A percentile compares a stretch with the other conserved stretches of the same genome.
phyloP scores from a whole-genome alignment of 75 land plant genomes.

The Adiantum capillusveneris region DNA sequence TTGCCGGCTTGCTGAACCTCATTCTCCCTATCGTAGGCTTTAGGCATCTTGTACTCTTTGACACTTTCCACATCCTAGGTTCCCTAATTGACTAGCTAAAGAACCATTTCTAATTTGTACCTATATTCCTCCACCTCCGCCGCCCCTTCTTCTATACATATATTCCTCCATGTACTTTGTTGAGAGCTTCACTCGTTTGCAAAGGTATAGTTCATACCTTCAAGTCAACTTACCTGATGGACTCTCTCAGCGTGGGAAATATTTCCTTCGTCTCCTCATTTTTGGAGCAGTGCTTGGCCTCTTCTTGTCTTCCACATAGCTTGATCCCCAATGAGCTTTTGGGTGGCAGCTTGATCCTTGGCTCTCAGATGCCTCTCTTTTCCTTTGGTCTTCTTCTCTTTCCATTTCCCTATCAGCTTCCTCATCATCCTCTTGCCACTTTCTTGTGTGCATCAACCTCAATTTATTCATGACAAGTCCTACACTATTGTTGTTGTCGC shows the following conservation, averaged over 20 bases:
- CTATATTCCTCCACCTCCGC: slow-evolving; percentile 60
- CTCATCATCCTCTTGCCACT: no score
- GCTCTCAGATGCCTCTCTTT: slow-evolving; percentile 67
- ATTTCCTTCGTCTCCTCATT: slow-evolving; percentile 56
- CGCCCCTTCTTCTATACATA: slow-evolving; percentile 70
- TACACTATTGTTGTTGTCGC: no score
- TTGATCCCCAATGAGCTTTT: slow-evolving; percentile 72
- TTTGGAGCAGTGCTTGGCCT: slow-evolving; percentile 59
- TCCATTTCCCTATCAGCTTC: no score
- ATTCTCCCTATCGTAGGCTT: slow-evolving; percentile 80
- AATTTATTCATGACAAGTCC: no score
- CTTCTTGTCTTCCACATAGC: slow-evolving; percentile 61
- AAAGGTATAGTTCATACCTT: slow-evolving; percentile 79
- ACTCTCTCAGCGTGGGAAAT: slow-evolving; percentile 48
- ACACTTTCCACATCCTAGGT: slow-evolving; percentile 52
- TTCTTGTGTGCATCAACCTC: no score
- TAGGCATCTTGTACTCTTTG: slow-evolving; percentile 88
- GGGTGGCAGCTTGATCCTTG: slow-evolving; percentile 78
- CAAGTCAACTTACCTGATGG: slow-evolving; percentile 79
- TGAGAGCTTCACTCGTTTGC: no score
- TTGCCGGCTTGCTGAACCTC: slow-evolving; percentile 79
- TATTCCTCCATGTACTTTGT: slow-evolving; percentile 80
- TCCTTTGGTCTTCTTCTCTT: no score
- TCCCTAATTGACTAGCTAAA: slow-evolving; percentile 59
- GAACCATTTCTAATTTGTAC: slow-evolving; percentile 77